These are phyloP conservation scores for Saccharomycopsis sp. DNA, from an alignment of 805 yeast genomes.

Conservation along the genomic window DNA sequence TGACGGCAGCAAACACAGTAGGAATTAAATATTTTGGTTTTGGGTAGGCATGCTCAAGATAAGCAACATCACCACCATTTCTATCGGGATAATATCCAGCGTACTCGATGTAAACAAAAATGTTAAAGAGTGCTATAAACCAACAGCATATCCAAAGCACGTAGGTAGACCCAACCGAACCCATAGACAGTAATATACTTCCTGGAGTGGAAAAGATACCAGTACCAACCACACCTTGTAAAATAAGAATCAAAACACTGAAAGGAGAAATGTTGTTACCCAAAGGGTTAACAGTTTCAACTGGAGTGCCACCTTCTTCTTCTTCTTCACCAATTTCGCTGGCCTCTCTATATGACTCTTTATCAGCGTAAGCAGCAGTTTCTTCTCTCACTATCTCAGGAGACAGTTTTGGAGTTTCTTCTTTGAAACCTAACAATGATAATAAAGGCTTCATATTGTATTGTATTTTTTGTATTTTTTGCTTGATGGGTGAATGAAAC, in stretches of 20 bases:
- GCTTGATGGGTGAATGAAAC: neutral
- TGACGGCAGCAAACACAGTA: slow-evolving; percentile 34
- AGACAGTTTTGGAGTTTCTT: neutral
- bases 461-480: neutral
- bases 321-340: neutral
- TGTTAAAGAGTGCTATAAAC: slow-evolving; percentile 33
- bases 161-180: slow-evolving; percentile 39
- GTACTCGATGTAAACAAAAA: slow-evolving; percentile 36
- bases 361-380: neutral
- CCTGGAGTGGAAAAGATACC: slow-evolving; percentile 53
- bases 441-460: neutral
- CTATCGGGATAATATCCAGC: slow-evolving; percentile 34
- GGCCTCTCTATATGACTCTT: too few relatives aligned
- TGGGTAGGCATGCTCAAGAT: slow-evolving; percentile 35
- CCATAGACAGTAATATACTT: slow-evolving; percentile 36
- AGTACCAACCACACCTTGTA: slow-evolving; percentile 52
- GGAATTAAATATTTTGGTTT: slow-evolving; percentile 32
- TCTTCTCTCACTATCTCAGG: neutral
- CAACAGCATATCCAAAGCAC: slow-evolving; percentile 39
- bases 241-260: slow-evolving; percentile 43
- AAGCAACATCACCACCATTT: slow-evolving; percentile 35
- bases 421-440: neutral
- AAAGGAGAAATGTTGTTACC: slow-evolving; percentile 33
- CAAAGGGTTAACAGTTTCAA: slow-evolving; percentile 34
- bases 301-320: slow-evolving; percentile 32